These are phyloP conservation scores for Oryza australiensis DNA, from an alignment of 176 grass and related monocot genomes.

Conservation along the genomic window DNA sequence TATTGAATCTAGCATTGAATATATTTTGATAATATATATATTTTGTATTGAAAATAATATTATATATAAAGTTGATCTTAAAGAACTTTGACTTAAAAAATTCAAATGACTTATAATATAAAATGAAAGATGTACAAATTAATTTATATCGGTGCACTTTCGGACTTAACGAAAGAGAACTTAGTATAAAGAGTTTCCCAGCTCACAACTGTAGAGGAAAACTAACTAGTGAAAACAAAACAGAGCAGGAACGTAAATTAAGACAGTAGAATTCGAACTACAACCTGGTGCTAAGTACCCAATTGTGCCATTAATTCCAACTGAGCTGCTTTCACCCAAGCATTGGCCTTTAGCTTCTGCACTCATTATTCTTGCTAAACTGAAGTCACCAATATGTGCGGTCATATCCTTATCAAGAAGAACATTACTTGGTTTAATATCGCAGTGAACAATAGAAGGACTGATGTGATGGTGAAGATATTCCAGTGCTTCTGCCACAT, in stretches of 20 bases:
- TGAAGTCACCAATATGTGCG: constrained; percentile 46
- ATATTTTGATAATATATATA: too few species aligned
- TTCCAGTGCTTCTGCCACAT: neutral
- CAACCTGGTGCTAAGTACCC: constrained; percentile 38
- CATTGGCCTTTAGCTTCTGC: neutral
- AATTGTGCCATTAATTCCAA: constrained; percentile 38
- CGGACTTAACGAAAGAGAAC: neutral
- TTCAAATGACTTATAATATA: too few species aligned
- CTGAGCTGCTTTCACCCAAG: constrained; percentile 5
- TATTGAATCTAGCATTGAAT: too few species aligned
- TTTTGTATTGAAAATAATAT: too few species aligned
- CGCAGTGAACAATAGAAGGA: constrained; percentile 48
- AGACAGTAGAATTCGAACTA: neutral
- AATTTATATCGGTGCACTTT: neutral
- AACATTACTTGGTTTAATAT: constrained; percentile 54
- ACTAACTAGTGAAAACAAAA: neutral
- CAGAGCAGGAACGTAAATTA: neutral
- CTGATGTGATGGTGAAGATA: constrained; percentile 12
- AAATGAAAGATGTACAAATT: too few species aligned
- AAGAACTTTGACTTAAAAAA: too few species aligned
- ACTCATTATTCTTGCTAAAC: constrained; percentile 27
- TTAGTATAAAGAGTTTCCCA: neutral
- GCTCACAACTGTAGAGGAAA: neutral
- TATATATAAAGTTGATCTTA: too few species aligned
- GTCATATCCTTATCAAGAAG: constrained; percentile 47